phyloP scores from a whole-genome alignment of 2,329 filamentous ascomycete species.

The Fusarium tupiense region DNA sequence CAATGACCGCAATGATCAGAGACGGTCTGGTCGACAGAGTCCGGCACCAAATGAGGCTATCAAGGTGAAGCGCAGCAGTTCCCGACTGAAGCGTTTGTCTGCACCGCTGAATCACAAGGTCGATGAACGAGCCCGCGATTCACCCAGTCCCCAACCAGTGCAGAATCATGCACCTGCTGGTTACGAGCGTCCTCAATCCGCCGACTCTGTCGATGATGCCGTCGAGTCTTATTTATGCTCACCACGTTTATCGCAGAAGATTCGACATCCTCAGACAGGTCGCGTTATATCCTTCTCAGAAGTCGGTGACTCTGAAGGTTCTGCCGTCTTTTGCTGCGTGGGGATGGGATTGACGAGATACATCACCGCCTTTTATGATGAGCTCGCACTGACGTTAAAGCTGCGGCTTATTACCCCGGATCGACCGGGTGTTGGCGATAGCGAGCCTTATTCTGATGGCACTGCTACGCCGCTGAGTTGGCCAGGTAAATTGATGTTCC shows the following conservation, averaged over 20 bases:
- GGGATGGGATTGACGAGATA: conserved; percentile 98
- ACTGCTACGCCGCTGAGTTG: conserved; percentile 89
- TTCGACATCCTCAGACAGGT: conserved; percentile 85
- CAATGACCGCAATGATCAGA: conserved; percentile 55
- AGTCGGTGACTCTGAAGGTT: conserved; percentile 91
- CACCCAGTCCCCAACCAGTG: conserved; percentile 41
- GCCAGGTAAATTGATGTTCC: conserved; percentile 73
- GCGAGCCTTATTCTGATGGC: conserved; percentile 83
- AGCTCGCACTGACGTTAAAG: conserved; percentile 87
- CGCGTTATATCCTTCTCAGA: conserved; percentile 95
- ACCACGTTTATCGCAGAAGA: conserved; percentile 86
- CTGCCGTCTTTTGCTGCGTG: conserved; percentile 94
- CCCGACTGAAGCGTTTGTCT: conserved; percentile 68
- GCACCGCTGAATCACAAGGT: conserved; percentile 55
- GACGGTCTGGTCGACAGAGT: conserved; percentile 59
- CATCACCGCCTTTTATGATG: conserved; percentile 97
- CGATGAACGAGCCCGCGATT: conserved; percentile 49
- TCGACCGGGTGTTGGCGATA: conserved; percentile 91
- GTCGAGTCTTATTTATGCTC: conserved; percentile 87
- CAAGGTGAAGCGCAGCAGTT: conserved; percentile 64
- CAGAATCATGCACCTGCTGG: conserved; percentile 54
- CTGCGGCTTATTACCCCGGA: conserved; percentile 93
- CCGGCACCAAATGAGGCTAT: conserved; percentile 58
- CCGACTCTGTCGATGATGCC: conserved; percentile 88
- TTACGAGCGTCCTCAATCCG: conserved; percentile 79